Evolutionary conservation across 2,329 filamentous ascomycete species (phyloP).

Genomic region (Aureobasidium musti): DNA sequence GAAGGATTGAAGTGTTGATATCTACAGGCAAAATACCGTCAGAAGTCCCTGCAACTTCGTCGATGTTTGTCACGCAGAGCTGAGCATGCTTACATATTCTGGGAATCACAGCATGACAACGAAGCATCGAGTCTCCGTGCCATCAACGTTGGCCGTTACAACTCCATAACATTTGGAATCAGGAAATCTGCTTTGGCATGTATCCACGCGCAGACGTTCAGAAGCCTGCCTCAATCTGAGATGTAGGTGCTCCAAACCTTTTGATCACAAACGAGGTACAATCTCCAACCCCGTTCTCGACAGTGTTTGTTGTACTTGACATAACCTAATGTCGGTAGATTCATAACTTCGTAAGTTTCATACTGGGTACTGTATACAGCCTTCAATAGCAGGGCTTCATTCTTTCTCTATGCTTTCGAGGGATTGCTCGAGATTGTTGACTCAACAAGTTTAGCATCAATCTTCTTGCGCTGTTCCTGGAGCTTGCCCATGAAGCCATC

Average conservation of each 20-base stretch:
- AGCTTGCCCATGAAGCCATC: conserved; percentile 38
- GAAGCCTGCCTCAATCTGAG: background rate
- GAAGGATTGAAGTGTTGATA: background rate
- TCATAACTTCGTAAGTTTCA: too few relatives aligned
- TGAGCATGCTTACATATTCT: background rate
- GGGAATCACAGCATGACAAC: background rate
- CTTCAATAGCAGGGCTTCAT: too few relatives aligned
- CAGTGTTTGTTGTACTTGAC: too few relatives aligned
- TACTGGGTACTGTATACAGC: too few relatives aligned
- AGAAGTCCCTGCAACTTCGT: too few relatives aligned
- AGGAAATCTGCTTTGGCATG: background rate
- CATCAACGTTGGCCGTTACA: background rate
- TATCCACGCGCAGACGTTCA: background rate
- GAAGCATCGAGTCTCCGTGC: background rate
- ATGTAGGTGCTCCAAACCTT: too few relatives aligned
- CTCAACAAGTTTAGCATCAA: conserved; percentile 35
- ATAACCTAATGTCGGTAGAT: too few relatives aligned
- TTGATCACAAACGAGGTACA: too few relatives aligned
- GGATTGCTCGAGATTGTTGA: conserved; percentile 1
- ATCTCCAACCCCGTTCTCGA: too few relatives aligned
- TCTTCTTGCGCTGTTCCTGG: conserved; percentile 37
- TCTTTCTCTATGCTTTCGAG: background rate
- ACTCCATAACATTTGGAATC: background rate
- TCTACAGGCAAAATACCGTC: too few relatives aligned
- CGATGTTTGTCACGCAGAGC: background rate